A percentile compares a stretch with the other conserved stretches of the same genome.
These are phyloP conservation scores for Boletus calvinii DNA, from an alignment of 1,284 basidiomycete genomes.

Conservation along the genomic window DNA sequence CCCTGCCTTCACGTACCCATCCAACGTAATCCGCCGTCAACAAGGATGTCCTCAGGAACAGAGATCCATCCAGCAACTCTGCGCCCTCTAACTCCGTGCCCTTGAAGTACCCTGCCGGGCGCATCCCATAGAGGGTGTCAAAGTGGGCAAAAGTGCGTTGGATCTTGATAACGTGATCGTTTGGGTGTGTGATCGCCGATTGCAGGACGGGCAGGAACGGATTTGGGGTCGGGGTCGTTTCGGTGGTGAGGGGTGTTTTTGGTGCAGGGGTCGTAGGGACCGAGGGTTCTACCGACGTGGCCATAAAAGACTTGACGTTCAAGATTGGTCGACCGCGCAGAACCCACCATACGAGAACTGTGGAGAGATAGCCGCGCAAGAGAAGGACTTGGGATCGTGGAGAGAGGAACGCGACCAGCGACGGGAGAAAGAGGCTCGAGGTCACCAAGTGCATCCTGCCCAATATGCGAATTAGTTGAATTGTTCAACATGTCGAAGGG, in stretches of 20 bases:
- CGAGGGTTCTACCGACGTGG: slow-evolving; percentile 19
- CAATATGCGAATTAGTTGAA: too few relatives aligned
- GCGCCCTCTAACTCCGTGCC: slow-evolving; percentile 40
- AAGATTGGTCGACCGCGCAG: slow-evolving; percentile 41
- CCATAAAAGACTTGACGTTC: slow-evolving; percentile 43
- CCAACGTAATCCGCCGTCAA: slow-evolving; percentile 32
- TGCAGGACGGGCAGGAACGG: slow-evolving; percentile 35
- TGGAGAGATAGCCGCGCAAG: slow-evolving; percentile 44
- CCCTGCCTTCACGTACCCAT: slow-evolving; percentile 35
- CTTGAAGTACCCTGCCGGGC: slow-evolving; percentile 30
- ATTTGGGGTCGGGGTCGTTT: slow-evolving; percentile 28
- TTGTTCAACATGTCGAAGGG: not conserved
- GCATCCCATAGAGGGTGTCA: slow-evolving; percentile 30
- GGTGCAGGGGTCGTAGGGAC: not conserved
- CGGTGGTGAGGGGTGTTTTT: slow-evolving; percentile 8
- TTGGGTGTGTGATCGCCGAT: slow-evolving; percentile 32
- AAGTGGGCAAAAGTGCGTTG: slow-evolving; percentile 36
- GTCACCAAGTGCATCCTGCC: slow-evolving; percentile 55
- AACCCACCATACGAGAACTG: slow-evolving; percentile 42
- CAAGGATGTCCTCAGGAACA: slow-evolving; percentile 32
- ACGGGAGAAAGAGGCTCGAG: slow-evolving; percentile 49
- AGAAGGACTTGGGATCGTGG: slow-evolving; percentile 40
- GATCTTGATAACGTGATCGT: slow-evolving; percentile 34
- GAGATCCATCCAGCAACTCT: slow-evolving; percentile 33
- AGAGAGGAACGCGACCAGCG: slow-evolving; percentile 39